Evolutionary conservation across 169 alveolate genomes (phyloP).

Genomic region (Sarcocystis neurona): DNA sequence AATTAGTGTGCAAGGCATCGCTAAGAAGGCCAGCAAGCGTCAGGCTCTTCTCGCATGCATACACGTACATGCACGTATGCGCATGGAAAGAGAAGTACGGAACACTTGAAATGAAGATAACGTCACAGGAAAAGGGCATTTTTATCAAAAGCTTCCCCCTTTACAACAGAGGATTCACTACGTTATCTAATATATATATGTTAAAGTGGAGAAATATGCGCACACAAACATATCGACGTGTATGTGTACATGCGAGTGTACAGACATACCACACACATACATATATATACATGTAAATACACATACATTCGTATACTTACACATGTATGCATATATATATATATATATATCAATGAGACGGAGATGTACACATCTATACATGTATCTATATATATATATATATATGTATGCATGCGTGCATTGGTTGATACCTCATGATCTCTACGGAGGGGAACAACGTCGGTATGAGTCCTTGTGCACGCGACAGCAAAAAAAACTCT

Average conservation of each 20-base stretch:
- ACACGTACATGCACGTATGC: too few relatives aligned
- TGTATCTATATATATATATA: not conserved
- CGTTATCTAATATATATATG: not conserved
- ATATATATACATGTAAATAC: not conserved
- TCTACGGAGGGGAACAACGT: not conserved
- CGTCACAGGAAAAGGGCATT: too few relatives aligned
- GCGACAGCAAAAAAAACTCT: not conserved
- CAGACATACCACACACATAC: not conserved
- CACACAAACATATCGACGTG: too few relatives aligned
- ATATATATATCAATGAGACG: not conserved
- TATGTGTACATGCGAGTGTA: too few relatives aligned
- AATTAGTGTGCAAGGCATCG: too few relatives aligned
- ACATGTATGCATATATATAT: not conserved
- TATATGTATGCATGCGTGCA: not conserved
- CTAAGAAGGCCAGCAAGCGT: too few relatives aligned
- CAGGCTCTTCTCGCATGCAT: too few relatives aligned
- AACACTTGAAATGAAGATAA: too few relatives aligned
- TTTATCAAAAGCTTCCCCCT: too few relatives aligned
- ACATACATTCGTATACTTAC: not conserved
- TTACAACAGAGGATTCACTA: not conserved
- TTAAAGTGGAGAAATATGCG: too few relatives aligned
- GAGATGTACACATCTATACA: not conserved
- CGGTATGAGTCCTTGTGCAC: not conserved
- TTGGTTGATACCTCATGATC: not conserved
- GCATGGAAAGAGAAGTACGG: too few relatives aligned